Base-by-base conservation (phyloP, 805 yeast species). In the Candida loeiensis region DNA sequence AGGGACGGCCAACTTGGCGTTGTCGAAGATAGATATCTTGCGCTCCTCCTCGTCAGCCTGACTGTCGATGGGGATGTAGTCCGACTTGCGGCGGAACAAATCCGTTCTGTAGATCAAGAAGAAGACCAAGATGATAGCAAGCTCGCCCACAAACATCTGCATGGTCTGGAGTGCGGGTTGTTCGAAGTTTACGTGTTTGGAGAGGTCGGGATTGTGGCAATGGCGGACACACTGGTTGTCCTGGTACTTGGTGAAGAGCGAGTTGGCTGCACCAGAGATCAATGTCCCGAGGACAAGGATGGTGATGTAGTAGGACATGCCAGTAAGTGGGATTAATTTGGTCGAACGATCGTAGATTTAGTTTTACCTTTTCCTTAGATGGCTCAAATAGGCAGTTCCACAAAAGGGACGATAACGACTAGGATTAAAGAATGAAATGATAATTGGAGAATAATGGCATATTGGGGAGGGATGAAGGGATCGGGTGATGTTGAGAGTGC, bases 141-240 rank as follows among this genome's bases (percentile, higher is more conserved):
- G 59, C 53, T 85, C 95, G 17, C 90, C 95, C 4, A 82, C 56
- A 53, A 85, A 85, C 93, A 85, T 85, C 59, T 85, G 91, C 14
- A 82, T 61, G 2, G 93, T 80, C 56, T 85, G 93, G 25, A 85
- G 55, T 6, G 82, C 87, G 0, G 95, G 93, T 61, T 85, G 90
- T 48, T 85, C 85, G 52, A 83, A 85, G 43, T 63, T 58, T 26
- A 63, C 58, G 34, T 68, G 77, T n/a, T 60, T 56, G 1, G 64
- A 44, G 2, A 59, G 47, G 13, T 72, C 73, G 4, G 76, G 72
- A 34, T 59, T 61, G 24, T 61, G 59, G 55, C 88, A 82, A 53
- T 76, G 56, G 12, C 55, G 64, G 4, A 85, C 83, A 59, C 87
- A 81, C 53, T 82, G 87, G 53, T 79, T 74, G 54, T 85, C 93